Evolutionary conservation across 169 alveolate species (phyloP).

Genomic region (Perkinsus olseni): DNA sequence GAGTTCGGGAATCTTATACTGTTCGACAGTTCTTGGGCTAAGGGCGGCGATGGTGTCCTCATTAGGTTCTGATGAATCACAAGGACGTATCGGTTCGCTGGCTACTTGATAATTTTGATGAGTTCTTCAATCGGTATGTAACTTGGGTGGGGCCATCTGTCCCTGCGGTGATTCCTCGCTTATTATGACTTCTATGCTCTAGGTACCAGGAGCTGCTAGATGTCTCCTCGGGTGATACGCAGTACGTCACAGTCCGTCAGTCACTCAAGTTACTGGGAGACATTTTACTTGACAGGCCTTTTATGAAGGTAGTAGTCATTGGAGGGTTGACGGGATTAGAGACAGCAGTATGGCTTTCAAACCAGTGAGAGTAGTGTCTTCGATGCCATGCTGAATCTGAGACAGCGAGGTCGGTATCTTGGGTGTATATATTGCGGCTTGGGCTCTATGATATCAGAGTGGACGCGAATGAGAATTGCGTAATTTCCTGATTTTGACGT

Average conservation of each 20-base stretch:
- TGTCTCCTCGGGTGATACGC: neutral
- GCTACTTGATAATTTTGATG: neutral
- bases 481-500: too few species aligned
- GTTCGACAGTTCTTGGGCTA: too few species aligned
- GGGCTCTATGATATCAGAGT: too few species aligned
- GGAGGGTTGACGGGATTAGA: neutral
- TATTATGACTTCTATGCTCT: neutral
- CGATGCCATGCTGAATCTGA: too few species aligned
- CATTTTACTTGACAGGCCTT: neutral
- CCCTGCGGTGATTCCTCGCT: too few species aligned
- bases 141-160: too few species aligned
- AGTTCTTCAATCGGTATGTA: neutral
- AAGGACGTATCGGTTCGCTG: neutral
- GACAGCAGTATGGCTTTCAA: neutral
- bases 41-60: too few species aligned
- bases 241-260: neutral
- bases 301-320: neutral
- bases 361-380: too few species aligned
- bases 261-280: neutral
- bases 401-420: too few species aligned
- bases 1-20: too few species aligned
- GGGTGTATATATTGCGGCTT: too few species aligned
- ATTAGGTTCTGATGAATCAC: neutral
- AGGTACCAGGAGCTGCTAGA: neutral
- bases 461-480: too few species aligned